Evolutionary conservation across 495 filamentous ascomycete genomes (phyloP).

Genomic region (Melanomma pulvis-pyrius): DNA sequence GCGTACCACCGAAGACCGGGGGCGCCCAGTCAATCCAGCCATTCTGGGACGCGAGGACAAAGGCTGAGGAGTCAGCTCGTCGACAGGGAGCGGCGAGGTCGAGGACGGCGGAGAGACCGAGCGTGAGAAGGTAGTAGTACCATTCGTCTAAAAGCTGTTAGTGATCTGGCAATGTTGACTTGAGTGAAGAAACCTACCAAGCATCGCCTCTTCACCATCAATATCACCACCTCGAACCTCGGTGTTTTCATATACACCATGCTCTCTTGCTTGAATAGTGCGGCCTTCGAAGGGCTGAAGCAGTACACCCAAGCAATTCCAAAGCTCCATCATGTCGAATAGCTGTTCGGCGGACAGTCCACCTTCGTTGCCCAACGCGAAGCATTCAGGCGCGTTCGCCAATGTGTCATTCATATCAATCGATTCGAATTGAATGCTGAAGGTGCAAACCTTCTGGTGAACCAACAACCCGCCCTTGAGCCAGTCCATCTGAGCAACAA

Average conservation of each 20-base stretch:
- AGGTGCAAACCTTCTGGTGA: slow-evolving; percentile 45
- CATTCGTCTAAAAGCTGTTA: slow-evolving; percentile 58
- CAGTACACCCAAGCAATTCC: slow-evolving; percentile 63
- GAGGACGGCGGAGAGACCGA: slow-evolving; percentile 61
- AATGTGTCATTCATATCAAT: slow-evolving; percentile 58
- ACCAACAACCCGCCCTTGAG: slow-evolving; percentile 60
- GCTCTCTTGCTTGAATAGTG: slow-evolving; percentile 56
- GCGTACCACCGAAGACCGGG: slow-evolving; percentile 50
- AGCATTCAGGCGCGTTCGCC: slow-evolving; percentile 60
- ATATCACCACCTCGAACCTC: slow-evolving; percentile 53
- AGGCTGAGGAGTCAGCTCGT: slow-evolving; percentile 48
- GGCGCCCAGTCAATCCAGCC: slow-evolving; percentile 62
- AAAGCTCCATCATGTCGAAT: slow-evolving; percentile 69
- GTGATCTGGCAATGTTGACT: neutral
- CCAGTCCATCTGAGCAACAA: slow-evolving; percentile 68
- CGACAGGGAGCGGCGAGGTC: slow-evolving; percentile 55
- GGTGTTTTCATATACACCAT: slow-evolving; percentile 58
- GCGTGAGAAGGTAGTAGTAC: slow-evolving; percentile 62
- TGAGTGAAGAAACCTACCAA: slow-evolving; percentile 50
- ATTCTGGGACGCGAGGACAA: slow-evolving; percentile 55
- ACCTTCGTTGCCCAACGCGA: slow-evolving; percentile 60
- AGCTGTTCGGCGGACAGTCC: slow-evolving; percentile 61
- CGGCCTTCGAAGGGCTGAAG: slow-evolving; percentile 62
- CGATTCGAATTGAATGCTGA: slow-evolving; percentile 48
- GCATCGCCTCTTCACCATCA: slow-evolving; percentile 56